phyloP scores from a whole-genome alignment of 441 rosid species.

The Kokia cookei region DNA sequence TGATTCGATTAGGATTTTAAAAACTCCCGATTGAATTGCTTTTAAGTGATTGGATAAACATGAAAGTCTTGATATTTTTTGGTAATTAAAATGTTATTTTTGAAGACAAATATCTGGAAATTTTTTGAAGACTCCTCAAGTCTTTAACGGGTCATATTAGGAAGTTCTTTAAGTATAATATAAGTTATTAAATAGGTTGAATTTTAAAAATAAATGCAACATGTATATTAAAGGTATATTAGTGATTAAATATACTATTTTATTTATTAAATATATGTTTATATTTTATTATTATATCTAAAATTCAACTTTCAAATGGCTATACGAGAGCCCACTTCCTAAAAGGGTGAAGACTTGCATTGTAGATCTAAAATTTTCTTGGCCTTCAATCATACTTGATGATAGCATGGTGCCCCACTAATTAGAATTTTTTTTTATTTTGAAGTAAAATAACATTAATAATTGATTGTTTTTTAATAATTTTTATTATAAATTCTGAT shows the following conservation, averaged over 20 bases:
- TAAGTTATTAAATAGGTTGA: not conserved
- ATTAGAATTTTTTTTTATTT: not conserved
- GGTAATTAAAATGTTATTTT: too few relatives aligned
- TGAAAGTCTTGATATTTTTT: too few relatives aligned
- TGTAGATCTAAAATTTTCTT: not conserved
- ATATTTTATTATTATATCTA: not conserved
- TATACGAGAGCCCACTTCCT: not conserved
- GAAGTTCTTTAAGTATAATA: not conserved
- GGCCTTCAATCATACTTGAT: not conserved
- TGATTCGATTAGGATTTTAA: too few relatives aligned
- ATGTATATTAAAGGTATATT: not conserved
- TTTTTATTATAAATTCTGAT: too few relatives aligned
- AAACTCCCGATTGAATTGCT: too few relatives aligned
- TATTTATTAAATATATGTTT: not conserved
- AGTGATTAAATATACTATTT: not conserved
- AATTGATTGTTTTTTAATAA: too few relatives aligned
- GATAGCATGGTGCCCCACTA: not conserved
- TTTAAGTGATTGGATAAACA: too few relatives aligned
- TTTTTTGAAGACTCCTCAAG: too few relatives aligned
- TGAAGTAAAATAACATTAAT: too few relatives aligned
- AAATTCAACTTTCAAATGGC: not conserved
- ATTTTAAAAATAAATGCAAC: not conserved
- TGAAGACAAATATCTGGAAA: too few relatives aligned
- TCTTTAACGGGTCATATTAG: too few relatives aligned
- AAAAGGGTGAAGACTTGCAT: not conserved